These are phyloP conservation scores for Senecio squalidus DNA, from an alignment of 140 eudicot species.

Conservation along the genomic window DNA sequence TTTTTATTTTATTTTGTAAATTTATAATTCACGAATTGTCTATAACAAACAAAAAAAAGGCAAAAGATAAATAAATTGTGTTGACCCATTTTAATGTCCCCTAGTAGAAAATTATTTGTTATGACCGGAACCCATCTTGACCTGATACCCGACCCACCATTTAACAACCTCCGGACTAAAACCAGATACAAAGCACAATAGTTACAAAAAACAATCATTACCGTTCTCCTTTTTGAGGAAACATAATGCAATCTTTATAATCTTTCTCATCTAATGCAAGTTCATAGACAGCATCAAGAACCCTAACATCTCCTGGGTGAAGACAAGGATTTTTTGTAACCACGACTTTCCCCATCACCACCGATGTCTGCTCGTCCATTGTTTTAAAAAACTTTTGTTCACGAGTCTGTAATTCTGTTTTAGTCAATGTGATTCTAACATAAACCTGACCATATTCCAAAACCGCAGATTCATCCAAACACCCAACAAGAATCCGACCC, in stretches of 20 bases:
- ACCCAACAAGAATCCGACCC: constrained; percentile 67
- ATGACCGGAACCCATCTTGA: background rate
- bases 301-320: constrained; percentile 94
- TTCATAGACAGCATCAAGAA: constrained; percentile 77
- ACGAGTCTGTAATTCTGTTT: constrained; percentile 40
- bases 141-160: background rate
- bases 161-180: background rate
- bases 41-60: too few relatives aligned
- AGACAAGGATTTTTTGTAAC: constrained; percentile 94
- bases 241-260: constrained; percentile 69
- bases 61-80: too few relatives aligned
- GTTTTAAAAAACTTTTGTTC: constrained; percentile 44
- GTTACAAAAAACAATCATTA: constrained; percentile 8
- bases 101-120: too few relatives aligned
- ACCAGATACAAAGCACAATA: background rate
- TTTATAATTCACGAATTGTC: too few relatives aligned
- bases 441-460: constrained; percentile 66
- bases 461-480: constrained; percentile 70
- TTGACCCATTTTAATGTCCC: background rate
- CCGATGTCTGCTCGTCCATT: constrained; percentile 54
- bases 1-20: too few relatives aligned
- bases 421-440: constrained; percentile 52
- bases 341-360: constrained; percentile 69
- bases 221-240: constrained; percentile 93
- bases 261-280: constrained; percentile 50